A percentile compares a stretch with the other conserved stretches of the same genome.
These are phyloP conservation scores for Cymodocea nodosa DNA, from an alignment of 116 monocot species.

Conservation along the genomic window DNA sequence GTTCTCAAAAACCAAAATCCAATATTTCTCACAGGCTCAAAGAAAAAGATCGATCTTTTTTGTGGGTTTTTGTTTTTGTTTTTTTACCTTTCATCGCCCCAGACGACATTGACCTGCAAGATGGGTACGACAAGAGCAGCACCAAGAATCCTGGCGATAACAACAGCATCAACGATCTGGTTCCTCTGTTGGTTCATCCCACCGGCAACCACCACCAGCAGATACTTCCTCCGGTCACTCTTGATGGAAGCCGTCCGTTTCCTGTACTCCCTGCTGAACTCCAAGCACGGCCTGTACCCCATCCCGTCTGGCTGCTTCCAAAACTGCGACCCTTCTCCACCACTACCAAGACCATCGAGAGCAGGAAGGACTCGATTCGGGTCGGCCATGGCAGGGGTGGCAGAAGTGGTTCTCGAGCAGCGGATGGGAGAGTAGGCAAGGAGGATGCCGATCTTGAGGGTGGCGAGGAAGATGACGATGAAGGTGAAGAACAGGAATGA, in stretches of 20 bases:
- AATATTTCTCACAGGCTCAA: neutral
- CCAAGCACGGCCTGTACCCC: constrained; percentile 55
- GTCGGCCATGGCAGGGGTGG: neutral
- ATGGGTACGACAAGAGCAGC: constrained; percentile 79
- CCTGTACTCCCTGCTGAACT: constrained; percentile 39
- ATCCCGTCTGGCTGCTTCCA: constrained; percentile 61
- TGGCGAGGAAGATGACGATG: constrained; percentile 24
- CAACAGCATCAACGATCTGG: constrained; percentile 86
- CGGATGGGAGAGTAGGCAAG: constrained; percentile 16
- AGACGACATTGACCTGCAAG: constrained; percentile 74
- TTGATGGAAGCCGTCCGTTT: constrained; percentile 10
- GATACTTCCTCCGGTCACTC: constrained; percentile 40
- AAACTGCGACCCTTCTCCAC: constrained; percentile 19
- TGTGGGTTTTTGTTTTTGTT: neutral
- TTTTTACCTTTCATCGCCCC: constrained; percentile 79
- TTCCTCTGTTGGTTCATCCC: constrained; percentile 89
- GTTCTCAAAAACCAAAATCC: neutral
- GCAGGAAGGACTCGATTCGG: neutral
- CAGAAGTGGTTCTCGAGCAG: constrained; percentile 10
- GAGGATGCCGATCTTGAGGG: constrained; percentile 21
- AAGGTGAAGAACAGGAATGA: constrained; percentile 3
- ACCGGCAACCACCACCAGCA: constrained; percentile 75
- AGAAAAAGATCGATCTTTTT: neutral
- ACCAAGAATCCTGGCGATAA: constrained; percentile 77
- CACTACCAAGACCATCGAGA: neutral